Conservation (phyloP, 1,139 yeast genomes). For the Hyphopichia pseudoburtonii region DNA sequence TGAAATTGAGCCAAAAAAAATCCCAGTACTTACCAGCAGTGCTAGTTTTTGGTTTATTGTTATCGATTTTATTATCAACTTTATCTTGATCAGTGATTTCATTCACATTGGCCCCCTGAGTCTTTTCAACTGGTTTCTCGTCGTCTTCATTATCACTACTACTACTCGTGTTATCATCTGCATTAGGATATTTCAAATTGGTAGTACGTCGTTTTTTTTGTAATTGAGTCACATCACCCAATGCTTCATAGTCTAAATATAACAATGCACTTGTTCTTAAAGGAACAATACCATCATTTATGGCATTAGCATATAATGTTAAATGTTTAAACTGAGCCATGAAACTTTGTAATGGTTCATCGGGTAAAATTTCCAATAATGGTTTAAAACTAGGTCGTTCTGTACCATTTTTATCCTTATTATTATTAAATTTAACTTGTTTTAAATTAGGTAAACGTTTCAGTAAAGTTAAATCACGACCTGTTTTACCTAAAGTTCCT, state of each 20-base stretch:
- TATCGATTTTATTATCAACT: constrained; percentile 8
- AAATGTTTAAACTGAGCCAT: constrained; percentile 63
- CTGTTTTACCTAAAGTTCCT: constrained; percentile 90
- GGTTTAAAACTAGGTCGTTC: constrained; percentile 47
- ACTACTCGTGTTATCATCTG: constrained; percentile 1
- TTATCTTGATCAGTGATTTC: constrained; percentile 7
- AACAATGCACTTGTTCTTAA: constrained; percentile 58
- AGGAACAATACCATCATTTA: constrained; percentile 95
- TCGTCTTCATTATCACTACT: constrained; percentile 9
- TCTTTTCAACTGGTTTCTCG: constrained; percentile 6
- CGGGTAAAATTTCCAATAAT: constrained; percentile 68
- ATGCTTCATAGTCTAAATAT: constrained; percentile 46
- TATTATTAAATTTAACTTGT: constrained; percentile 8
- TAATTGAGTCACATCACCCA: constrained; percentile 35
- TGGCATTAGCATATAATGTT: constrained; percentile 75
- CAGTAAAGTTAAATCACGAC: constrained; percentile 78
- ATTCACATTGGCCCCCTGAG: constrained; percentile 4
- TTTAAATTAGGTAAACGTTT: constrained; percentile 22
- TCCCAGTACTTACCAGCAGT: constrained; percentile 6
- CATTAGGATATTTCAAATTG: constrained; percentile 1
- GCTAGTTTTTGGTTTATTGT: constrained; percentile 6
- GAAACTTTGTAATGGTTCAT: constrained; percentile 73
- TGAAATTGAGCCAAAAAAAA: constrained; percentile 4
- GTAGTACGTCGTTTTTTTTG: constrained; percentile 12
- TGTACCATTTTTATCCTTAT: constrained; percentile 9